Conservation (phyloP, 805 yeast species). For the Priceomyces medius region DNA sequence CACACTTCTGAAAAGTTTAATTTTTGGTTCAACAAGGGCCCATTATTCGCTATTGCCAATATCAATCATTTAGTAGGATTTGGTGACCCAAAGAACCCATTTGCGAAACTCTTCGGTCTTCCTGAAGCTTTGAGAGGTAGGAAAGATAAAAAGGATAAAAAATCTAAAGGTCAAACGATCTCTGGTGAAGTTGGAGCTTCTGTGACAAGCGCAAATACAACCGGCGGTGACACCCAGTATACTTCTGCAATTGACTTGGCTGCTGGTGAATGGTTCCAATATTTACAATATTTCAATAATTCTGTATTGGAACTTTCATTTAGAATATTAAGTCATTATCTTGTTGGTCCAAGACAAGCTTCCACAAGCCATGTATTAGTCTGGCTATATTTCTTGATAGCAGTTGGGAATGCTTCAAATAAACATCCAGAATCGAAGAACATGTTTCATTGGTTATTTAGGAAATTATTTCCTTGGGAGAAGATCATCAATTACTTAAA, state of each 20-base stretch:
- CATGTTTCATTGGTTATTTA: conserved; percentile 51
- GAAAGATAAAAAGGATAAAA: conserved; percentile 68
- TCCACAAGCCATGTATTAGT: conserved; percentile 73
- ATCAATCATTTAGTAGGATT: conserved; percentile 74
- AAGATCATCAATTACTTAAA: conserved; percentile 62
- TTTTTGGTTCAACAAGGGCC: conserved; percentile 75
- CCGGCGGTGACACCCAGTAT: conserved; percentile 31
- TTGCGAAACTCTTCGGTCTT: conserved; percentile 69
- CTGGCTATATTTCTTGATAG: conserved; percentile 70
- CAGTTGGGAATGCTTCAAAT: conserved; percentile 57
- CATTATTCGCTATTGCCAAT: conserved; percentile 74
- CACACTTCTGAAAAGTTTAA: conserved; percentile 50
- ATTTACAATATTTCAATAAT: conserved; percentile 55
- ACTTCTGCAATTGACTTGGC: conserved; percentile 35
- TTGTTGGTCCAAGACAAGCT: conserved; percentile 68
- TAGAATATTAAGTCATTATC: conserved; percentile 62
- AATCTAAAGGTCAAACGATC: conserved; percentile 37
- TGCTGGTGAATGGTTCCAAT: conserved; percentile 53
- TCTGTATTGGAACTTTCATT: conserved; percentile 69
- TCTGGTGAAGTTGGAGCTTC: conserved; percentile 5
- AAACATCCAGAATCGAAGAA: conserved; percentile 45
- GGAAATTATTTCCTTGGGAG: conserved; percentile 67
- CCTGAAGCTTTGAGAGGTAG: conserved; percentile 72
- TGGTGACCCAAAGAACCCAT: conserved; percentile 73
- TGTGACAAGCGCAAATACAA: conserved; percentile 6